Evolutionary conservation across 495 filamentous ascomycete genomes (phyloP), one percentile per base, ranked within the genome.

Genomic region (Alectoria sarmentosa): DNA sequence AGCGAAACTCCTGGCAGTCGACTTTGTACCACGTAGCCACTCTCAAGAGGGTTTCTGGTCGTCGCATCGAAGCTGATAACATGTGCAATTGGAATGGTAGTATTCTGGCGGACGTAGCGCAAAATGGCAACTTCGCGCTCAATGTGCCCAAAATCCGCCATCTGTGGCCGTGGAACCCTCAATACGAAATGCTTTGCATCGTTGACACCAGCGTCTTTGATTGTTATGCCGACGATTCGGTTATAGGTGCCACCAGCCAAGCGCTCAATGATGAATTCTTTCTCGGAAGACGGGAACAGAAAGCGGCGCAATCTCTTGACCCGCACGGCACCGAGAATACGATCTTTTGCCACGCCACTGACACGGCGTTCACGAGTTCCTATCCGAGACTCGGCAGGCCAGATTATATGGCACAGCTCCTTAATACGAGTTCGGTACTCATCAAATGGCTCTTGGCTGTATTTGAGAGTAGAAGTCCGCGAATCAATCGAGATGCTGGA

Each of bases 81-180:
- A 0, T 70, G 67, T 3, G 83, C 78, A 2, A 83, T 76, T 2
- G 82, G 82, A 9, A 85, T 70, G 3, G 68, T 68, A 9, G 81
- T 83, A 34, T 73, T 68, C 36, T 70, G 61, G 36, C 72, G 65
- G 10, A 84, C 66, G 60, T 76, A 81, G 15, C 68, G 69, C 11
- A 84, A 71, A 0, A 83, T 83, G 4, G 80, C 77, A 3, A 78
- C 80, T 60, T 85, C 81, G 42, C 79, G 80, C 7, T 74, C 74
- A 34, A 34, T 34, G 15, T 21, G 11, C 3, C 28, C 28, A 2
- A 73, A 46, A 9, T 28, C 8, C 26, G 56, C 54, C 14, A 48
- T n/a, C 1, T 14, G 0, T 9, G 44, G 41, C 15, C 55, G 41
- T 39, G 63, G 63, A 7, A 32, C 63, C 8, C 63, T 37, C 28